Evolutionary conservation across 768 basidiomycete genomes (phyloP).

Genomic region (Amanita polypyramis): DNA sequence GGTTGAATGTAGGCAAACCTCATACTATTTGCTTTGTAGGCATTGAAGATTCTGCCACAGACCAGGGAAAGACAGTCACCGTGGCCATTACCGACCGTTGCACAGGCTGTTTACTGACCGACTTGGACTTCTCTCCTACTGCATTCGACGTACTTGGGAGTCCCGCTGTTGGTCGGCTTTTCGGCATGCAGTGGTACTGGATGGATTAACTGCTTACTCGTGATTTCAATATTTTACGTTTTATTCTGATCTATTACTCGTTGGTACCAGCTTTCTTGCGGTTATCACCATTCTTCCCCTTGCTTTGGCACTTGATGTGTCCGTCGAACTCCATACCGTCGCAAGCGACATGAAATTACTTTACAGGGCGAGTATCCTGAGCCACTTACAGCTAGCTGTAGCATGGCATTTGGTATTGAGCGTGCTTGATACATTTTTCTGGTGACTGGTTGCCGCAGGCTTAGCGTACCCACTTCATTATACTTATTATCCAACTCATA

Average conservation of each 20-base stretch:
- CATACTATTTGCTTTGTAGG: not conserved
- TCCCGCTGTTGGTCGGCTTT: slow-evolving; percentile 38
- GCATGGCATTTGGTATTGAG: not conserved
- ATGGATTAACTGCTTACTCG: slow-evolving; percentile 14
- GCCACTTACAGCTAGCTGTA: slow-evolving; percentile 11
- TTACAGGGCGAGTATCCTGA: slow-evolving; percentile 11
- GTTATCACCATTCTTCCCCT: slow-evolving; percentile 2
- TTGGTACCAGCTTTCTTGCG: not conserved
- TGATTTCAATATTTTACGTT: slow-evolving; percentile 1
- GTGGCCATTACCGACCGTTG: slow-evolving; percentile 58
- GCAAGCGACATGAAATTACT: slow-evolving; percentile 12
- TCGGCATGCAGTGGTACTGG: slow-evolving; percentile 41
- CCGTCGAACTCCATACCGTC: slow-evolving; percentile 6
- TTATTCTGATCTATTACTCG: slow-evolving; percentile 9
- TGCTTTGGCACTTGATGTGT: slow-evolving; percentile 20
- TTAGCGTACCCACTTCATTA: not conserved
- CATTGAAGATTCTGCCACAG: slow-evolving; percentile 22
- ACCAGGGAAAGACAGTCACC: slow-evolving; percentile 35
- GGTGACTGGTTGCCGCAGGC: not conserved
- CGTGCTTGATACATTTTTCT: not conserved
- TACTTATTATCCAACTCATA: not conserved
- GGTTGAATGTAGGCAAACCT: slow-evolving; percentile 38
- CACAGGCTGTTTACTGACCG: slow-evolving; percentile 33
- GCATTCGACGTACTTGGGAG: slow-evolving; percentile 44
- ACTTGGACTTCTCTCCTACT: slow-evolving; percentile 54